Percentiles rank a stretch among this genome's conserved stretches.
Conservation (phyloP, 352 stramenopile genomes). For the Phytophthora sp. region DNA sequence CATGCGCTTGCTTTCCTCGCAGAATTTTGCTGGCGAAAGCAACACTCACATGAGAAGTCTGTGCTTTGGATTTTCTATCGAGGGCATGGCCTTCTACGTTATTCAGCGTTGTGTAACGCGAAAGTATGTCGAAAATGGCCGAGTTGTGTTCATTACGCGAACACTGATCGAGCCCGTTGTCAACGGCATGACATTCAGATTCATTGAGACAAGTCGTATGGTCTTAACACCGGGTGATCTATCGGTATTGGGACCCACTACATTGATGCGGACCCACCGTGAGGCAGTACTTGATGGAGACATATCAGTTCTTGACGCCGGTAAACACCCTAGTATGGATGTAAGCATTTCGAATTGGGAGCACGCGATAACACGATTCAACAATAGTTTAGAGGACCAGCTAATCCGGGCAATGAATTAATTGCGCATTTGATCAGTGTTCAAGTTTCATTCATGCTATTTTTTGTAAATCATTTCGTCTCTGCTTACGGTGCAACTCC, state of each 20-base stretch:
- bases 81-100: conserved; percentile 3
- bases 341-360: conserved; percentile 14
- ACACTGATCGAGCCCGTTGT: conserved; percentile 23
- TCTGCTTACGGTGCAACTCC: too few species aligned
- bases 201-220: conserved; percentile 28
- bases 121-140: conserved; percentile 15
- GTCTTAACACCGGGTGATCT: conserved; percentile 15
- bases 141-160: conserved; percentile 18
- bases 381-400: conserved; percentile 24
- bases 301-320: neutral
- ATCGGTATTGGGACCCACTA: conserved; percentile 17
- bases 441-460: too few species aligned
- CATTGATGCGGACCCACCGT: conserved; percentile 27
- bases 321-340: neutral
- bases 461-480: too few species aligned
- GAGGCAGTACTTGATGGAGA: conserved; percentile 8
- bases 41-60: conserved; percentile 24
- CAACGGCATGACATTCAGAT: neutral
- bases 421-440: too few species aligned
- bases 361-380: conserved; percentile 7
- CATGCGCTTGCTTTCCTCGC: neutral
- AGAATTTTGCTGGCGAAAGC: conserved; percentile 15
- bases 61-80: conserved; percentile 10
- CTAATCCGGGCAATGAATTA: conserved; percentile 16
- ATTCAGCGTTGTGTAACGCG: conserved; percentile 11